Conservation (phyloP, 1,139 yeast species). For the Zhuliangozyma parablackwelliae region DNA sequence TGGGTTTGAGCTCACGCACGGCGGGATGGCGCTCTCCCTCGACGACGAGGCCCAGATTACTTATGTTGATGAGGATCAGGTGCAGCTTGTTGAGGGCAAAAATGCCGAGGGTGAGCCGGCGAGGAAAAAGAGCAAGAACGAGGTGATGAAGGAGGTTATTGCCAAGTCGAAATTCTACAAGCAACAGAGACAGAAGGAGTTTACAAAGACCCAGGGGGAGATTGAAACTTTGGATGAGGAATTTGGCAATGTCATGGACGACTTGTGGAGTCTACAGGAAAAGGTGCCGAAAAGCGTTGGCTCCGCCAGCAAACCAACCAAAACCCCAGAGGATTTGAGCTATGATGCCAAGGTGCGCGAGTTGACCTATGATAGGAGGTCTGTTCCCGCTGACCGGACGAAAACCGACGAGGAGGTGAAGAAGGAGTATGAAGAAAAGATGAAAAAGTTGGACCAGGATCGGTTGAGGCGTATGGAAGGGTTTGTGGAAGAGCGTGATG, state of each 20-base stretch:
- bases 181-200: conserved; percentile 78
- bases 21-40: conserved; percentile 63
- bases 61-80: conserved; percentile 33
- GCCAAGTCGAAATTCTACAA: conserved; percentile 91
- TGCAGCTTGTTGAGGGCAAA: background rate
- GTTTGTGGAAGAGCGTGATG: conserved; percentile 39
- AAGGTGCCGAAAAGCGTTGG: conserved; percentile 14
- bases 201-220: conserved; percentile 63
- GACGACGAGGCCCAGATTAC: conserved; percentile 35
- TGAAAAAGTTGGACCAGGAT: conserved; percentile 68
- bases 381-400: conserved; percentile 94
- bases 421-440: conserved; percentile 62
- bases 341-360: conserved; percentile 80
- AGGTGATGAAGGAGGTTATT: conserved; percentile 94
- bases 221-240: conserved; percentile 76
- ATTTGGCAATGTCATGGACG: conserved; percentile 66
- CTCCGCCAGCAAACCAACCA: conserved; percentile 14
- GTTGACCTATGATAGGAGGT: conserved; percentile 77
- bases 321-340: conserved; percentile 46
- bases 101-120: conserved; percentile 28
- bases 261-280: conserved; percentile 28
- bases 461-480: conserved; percentile 87
- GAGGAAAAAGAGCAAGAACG: conserved; percentile 81
- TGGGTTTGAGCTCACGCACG: conserved; percentile 64
- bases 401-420: conserved; percentile 84